Evolutionary conservation across 1,284 basidiomycete genomes (phyloP).

Genomic region (Apiotrichum mycotoxinovorans): DNA sequence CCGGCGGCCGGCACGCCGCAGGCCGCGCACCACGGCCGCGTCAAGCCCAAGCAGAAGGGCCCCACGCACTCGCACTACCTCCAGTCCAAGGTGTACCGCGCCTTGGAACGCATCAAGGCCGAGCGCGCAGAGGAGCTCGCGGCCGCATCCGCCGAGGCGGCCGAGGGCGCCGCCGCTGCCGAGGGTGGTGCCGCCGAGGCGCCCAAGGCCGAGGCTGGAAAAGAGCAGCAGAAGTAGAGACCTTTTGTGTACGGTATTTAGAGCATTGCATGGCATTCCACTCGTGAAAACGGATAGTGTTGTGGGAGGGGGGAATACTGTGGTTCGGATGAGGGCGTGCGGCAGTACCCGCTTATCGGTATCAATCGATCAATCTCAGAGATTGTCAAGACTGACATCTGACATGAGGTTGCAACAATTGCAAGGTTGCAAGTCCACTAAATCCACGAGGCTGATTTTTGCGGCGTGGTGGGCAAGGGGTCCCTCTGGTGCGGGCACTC

Average conservation of each 20-base stretch:
- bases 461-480: no score
- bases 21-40: conserved; percentile 6
- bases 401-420: no score
- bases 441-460: no score
- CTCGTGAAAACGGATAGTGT: not conserved
- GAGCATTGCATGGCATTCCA: conserved; percentile 8
- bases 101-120: conserved; percentile 74
- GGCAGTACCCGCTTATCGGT: no score
- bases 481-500: not conserved
- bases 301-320: no score
- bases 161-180: conserved; percentile 17
- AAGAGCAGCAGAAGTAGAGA: conserved; percentile 2
- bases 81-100: conserved; percentile 93
- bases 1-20: conserved; percentile 43
- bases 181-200: conserved; percentile 5
- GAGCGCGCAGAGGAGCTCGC: conserved; percentile 28
- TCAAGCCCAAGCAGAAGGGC: conserved; percentile 28
- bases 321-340: no score
- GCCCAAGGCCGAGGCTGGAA: conserved; percentile 1
- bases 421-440: no score
- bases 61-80: conserved; percentile 75
- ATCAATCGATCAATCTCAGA: no score
- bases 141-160: conserved; percentile 19
- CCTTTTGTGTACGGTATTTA: not conserved
- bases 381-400: no score